Evolutionary conservation across 495 filamentous ascomycete genomes (phyloP), one percentile per base, ranked within the genome.

Genomic region (Chaetomidium leptoderma): DNA sequence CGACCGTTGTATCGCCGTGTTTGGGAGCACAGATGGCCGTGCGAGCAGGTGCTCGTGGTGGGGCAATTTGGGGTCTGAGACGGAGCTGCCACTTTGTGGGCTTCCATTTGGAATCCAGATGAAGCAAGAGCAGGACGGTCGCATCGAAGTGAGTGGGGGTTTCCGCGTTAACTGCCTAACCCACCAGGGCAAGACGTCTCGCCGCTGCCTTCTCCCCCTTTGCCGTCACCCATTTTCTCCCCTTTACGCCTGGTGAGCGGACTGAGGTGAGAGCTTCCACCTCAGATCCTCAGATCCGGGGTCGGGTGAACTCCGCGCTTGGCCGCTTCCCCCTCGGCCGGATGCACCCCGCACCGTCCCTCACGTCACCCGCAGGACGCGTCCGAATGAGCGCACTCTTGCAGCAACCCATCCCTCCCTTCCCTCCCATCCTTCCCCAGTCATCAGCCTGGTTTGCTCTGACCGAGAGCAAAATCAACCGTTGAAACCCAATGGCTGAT

Each of bases 1-100:
- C 43, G 43, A 30, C 53, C 53, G 53, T 56, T 56, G 51, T 29
- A n/a, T n/a, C 13, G 23, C 17, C 13, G 26, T 21, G 43, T 24
- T 27, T 29, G n/a, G 39, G 23, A 3, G 19, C 40, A 21, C 6
- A 5, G 37, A 8, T 23, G 8, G 23, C 40, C 9, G 26, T 32
- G 27, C 16, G 26, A 4, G 13, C 29, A 17, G 26, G 2, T 10
- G 21, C 2, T 17, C 26, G 36, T 29, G 13, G 49, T 51, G 49
- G 49, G 49, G 32, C 32, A 36, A 40, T 7, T n/a, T 39, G 26
- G 52, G 14, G 17, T 45, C 26, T 47, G 53, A 47, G 42, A 55
- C 53, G 53, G 53, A 19, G 19, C 19, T 23, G 4, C 7, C 8
- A 23, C 24, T n/a, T 37, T 32, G 14, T 4, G n/a, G 7, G 11